Base-by-base conservation (phyloP, 352 stramenopile genomes). In the Nothophytophthora sp. region DNA sequence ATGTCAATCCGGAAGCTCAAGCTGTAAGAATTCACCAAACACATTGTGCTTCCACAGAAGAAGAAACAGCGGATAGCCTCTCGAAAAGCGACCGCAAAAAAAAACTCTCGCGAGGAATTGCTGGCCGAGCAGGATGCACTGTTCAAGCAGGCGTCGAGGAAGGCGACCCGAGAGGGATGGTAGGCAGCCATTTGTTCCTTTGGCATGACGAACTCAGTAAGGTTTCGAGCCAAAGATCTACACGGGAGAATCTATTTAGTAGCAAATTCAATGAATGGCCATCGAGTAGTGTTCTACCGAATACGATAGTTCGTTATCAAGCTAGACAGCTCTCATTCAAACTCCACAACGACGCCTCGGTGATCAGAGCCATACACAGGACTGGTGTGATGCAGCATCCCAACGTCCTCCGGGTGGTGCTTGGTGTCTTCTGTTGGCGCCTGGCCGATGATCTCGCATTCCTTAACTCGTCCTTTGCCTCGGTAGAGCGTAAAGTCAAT, bases 301-400 rank as follows among this genome's bases (percentile, higher is more conserved):
- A n/a, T 7, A 12, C 19, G 35, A 37, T 20, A 12, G 22, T 11
- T 29, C 18, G 15, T 4, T 28, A 16, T 11, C 18, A 48, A 35
- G 20, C 5, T 42, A 1, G 22, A 10, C 29, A 49, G 12, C 7
- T 38, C 15, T 71, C 48, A 71, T 33, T 55, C 30, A 37, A 95
- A 88, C 53, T 89, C 73, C 2, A 76, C 79, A 20, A 96, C 64
- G 27, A 96, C 74, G 19, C 71, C 87, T 27, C 85, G 84, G 61
- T 96, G 87, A 45, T 96, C 87, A 12, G 85, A 95, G 3, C 78
- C 81, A 58, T 92, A 96, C 20, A 96, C 58, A 3, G 80, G 83
- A n/a, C 82, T 93, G n/a, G 68, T 62, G 9, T 27, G 23, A 40
- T 93, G 54, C 34, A 93, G 73, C 84, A 96, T 93, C 12, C 86